Conservation (phyloP, 768 basidiomycete genomes). For the Agrocybe chaxingu region DNA sequence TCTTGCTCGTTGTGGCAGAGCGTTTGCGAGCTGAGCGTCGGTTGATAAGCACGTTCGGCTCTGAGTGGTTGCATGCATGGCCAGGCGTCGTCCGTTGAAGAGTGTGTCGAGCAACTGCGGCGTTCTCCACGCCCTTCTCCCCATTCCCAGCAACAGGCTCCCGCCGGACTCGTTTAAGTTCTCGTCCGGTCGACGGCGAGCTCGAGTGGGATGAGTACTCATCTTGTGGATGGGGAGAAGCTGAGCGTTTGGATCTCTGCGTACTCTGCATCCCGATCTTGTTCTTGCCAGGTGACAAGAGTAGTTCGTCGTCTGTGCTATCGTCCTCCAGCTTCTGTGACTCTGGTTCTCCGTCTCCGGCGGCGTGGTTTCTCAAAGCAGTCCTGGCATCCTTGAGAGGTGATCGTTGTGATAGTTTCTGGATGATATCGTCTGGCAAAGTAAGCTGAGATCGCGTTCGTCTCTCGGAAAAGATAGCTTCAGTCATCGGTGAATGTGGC, state of each 20-base stretch:
- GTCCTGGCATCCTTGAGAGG: slow-evolving; percentile 52
- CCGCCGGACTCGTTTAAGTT: slow-evolving; percentile 34
- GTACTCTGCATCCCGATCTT: slow-evolving; percentile 11
- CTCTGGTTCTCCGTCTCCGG: slow-evolving; percentile 4
- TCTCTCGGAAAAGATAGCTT: slow-evolving; percentile 26
- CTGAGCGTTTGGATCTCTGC: slow-evolving; percentile 34
- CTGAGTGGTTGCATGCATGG: slow-evolving; percentile 34
- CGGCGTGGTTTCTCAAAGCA: slow-evolving; percentile 26
- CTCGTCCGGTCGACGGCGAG: slow-evolving; percentile 26
- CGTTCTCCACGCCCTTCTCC: slow-evolving; percentile 13
- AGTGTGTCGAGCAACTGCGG: slow-evolving; percentile 4
- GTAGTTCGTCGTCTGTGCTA: slow-evolving; percentile 41
- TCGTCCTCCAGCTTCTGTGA: slow-evolving; percentile 22
- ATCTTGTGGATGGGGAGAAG: slow-evolving; percentile 31
- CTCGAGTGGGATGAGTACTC: slow-evolving; percentile 23
- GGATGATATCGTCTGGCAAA: slow-evolving; percentile 43
- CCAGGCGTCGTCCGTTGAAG: slow-evolving; percentile 10
- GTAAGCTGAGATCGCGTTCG: slow-evolving; percentile 53
- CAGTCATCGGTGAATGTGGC: slow-evolving; percentile 18
- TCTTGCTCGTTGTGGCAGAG: slow-evolving; percentile 22
- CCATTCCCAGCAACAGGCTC: slow-evolving; percentile 15
- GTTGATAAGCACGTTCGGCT: slow-evolving; percentile 22
- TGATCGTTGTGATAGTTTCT: slow-evolving; percentile 38
- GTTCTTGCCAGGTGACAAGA: slow-evolving; percentile 41
- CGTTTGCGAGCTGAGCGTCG: slow-evolving; percentile 21